phyloP scores from a whole-genome alignment of 139 green algal species.

The Nannochloris sp. region DNA sequence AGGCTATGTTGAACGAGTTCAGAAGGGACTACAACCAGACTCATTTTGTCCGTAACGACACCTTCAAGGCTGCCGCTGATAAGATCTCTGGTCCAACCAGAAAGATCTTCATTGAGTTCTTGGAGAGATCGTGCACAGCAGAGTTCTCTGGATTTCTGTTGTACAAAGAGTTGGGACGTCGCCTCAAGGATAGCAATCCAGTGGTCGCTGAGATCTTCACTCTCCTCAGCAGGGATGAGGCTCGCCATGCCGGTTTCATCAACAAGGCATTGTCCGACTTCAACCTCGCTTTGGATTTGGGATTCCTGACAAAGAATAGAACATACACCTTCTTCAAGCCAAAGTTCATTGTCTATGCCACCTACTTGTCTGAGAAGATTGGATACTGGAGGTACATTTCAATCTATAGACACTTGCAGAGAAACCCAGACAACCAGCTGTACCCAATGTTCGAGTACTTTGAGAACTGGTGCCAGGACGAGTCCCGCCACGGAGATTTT shows the following conservation, averaged over 20 bases:
- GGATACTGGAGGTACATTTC: constrained; percentile 99
- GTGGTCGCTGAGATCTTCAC: constrained; percentile 93
- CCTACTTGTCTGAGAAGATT: constrained; percentile 97
- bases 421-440: constrained; percentile 94
- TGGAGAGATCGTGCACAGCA: constrained; percentile 97
- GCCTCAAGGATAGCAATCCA: constrained; percentile 91
- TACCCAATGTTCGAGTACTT: constrained; percentile 99
- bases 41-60: constrained; percentile 96
- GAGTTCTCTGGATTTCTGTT: constrained; percentile 99
- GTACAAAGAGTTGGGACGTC: constrained; percentile 98
- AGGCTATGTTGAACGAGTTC: constrained; percentile 88
- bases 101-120: constrained; percentile 99
- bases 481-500: constrained; percentile 90
- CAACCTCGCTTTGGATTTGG: constrained; percentile 92
- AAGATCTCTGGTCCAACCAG: constrained; percentile 70
- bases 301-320: constrained; percentile 98
- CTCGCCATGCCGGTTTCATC: constrained; percentile 95
- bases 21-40: constrained; percentile 95
- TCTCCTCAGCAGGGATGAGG: constrained; percentile 97
- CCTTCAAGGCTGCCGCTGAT: constrained; percentile 88
- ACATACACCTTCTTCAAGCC: constrained; percentile 95
- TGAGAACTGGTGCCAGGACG: constrained; percentile 99
- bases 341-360: constrained; percentile 98
- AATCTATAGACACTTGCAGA: constrained; percentile 87
- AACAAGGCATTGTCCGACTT: constrained; percentile 97